phyloP scores from a whole-genome alignment of 2,329 filamentous ascomycete species.

The Fusarium zealandicum region DNA sequence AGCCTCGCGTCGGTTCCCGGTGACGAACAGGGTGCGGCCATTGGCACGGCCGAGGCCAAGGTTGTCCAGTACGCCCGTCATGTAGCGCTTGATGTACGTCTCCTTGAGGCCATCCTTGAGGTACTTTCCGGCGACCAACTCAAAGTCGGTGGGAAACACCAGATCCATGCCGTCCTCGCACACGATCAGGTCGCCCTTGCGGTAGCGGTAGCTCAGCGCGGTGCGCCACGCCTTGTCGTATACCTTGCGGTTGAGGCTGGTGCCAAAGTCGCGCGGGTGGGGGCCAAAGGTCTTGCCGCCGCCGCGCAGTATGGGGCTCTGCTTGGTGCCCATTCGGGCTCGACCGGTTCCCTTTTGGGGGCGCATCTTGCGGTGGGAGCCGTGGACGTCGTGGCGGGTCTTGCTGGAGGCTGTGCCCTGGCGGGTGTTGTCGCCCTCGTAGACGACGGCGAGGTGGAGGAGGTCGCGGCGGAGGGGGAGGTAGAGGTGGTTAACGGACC shows the following conservation, averaged over 20 bases:
- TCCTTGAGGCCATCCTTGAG: conserved; percentile 59
- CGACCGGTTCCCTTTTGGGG: conserved; percentile 86
- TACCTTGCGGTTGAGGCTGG: conserved; percentile 82
- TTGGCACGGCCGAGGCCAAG: conserved; percentile 73
- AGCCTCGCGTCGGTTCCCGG: conserved; percentile 64
- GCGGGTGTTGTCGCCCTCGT: conserved; percentile 87
- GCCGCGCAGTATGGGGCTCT: conserved; percentile 82
- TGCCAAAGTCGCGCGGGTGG: conserved; percentile 88
- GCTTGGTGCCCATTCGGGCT: conserved; percentile 80
- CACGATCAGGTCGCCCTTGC: conserved; percentile 84
- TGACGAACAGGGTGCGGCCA: conserved; percentile 80
- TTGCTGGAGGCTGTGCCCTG: conserved; percentile 87
- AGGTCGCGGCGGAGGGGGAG: conserved; percentile 90
- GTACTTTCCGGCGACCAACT: conserved; percentile 50
- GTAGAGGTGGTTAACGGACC: conserved; percentile 81
- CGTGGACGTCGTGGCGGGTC: conserved; percentile 82
- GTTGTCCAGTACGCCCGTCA: conserved; percentile 71
- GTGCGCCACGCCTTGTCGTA: conserved; percentile 97
- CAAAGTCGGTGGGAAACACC: conserved; percentile 59
- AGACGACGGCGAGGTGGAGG: conserved; percentile 89
- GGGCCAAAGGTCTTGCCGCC: conserved; percentile 93
- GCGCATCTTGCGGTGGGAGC: conserved; percentile 80
- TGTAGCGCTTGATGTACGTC: conserved; percentile 67
- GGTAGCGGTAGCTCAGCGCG: conserved; percentile 89
- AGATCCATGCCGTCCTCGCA: conserved; percentile 81